Evolutionary conservation across 441 rosid genomes (phyloP), one percentile per base, ranked within the genome.

Genomic region (Sinapis alba): DNA sequence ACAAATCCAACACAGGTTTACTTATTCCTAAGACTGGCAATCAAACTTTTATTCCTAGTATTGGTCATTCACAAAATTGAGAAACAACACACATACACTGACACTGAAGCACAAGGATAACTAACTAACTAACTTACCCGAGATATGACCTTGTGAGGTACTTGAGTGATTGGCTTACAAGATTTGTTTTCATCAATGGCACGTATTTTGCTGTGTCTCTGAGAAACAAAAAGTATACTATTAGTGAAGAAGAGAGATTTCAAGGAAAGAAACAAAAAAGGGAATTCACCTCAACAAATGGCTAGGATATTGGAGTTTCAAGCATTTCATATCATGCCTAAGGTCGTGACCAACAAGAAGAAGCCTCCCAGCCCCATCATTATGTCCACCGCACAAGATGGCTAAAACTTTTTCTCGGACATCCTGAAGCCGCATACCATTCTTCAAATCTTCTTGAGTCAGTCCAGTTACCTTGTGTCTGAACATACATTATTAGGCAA

Each of bases 161-260:
- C 85, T 76, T 90, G 68, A 92, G 92, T 6, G 94, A 90, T 83
- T 90, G 87, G 92, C 96, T 89, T 38, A 86, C 85, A 64, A 82
- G 81, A 81, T 88, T 90, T 18, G 98, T 87, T 83, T 87, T 92
- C 92, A 84, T 77, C 82, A 92, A 74, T 3, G 98, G 98, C 43
- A 50, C 80, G 65, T 92, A 92, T 73, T 75, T 88, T 71, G 96
- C 86, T 36, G 94, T 92, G 83, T 92, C 96, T 89, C 98, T 90
- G 84, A 78, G 78, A 34, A 43, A 56, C 23, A 60, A 34, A 34
- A 23, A 78, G 7, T 43, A 43, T 50, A 50, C 10, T 50, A 61
- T 47, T 34, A 57, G 61, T 24, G 18, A 63, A 62, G 58, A 21
- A 30, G 60, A 43, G 45, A 36, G 57, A 68, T 9, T 18, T 61